A percentile compares a stretch with the other conserved stretches of the same genome.
Conservation (phyloP, 768 basidiomycete species). For the Leccinellum albellum region DNA sequence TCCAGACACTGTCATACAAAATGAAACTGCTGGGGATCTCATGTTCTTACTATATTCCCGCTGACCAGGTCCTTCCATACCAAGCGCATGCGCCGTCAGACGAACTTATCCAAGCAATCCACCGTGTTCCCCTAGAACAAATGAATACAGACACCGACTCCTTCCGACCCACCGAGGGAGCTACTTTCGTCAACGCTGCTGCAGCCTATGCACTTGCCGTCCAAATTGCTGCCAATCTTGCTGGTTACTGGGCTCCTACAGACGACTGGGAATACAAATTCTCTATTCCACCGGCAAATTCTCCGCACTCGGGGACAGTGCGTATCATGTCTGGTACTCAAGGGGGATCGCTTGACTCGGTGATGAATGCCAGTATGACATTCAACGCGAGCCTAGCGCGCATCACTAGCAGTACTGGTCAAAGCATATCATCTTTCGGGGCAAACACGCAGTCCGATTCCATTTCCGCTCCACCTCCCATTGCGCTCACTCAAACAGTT, state of each 20-base stretch:
- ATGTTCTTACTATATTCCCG: conserved; percentile 45
- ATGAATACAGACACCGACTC: conserved; percentile 43
- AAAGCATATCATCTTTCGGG: neutral
- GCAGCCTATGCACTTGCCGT: conserved; percentile 68
- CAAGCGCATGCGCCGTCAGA: conserved; percentile 59
- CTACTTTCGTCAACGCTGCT: conserved; percentile 48
- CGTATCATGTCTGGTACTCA: conserved; percentile 8
- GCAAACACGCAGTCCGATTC: neutral
- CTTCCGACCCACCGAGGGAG: conserved; percentile 46
- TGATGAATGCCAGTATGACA: conserved; percentile 45
- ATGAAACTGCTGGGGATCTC: conserved; percentile 63
- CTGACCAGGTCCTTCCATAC: conserved; percentile 67
- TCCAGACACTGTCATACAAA: conserved; percentile 61
- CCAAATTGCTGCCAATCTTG: conserved; percentile 63
- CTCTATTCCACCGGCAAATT: conserved; percentile 32
- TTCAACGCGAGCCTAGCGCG: conserved; percentile 36
- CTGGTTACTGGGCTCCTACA: conserved; percentile 65
- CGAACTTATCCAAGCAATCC: conserved; percentile 49
- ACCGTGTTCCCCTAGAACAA: conserved; percentile 39
- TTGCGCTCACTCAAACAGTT: conserved; percentile 30
- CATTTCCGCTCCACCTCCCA: conserved; percentile 12
- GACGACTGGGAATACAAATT: conserved; percentile 69
- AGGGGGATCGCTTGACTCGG: conserved; percentile 36
- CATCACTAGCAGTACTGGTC: neutral
- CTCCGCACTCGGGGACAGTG: conserved; percentile 6